Base-by-base conservation (phyloP, 108 stramenopile species). In the Discostella pseudostelligera region DNA sequence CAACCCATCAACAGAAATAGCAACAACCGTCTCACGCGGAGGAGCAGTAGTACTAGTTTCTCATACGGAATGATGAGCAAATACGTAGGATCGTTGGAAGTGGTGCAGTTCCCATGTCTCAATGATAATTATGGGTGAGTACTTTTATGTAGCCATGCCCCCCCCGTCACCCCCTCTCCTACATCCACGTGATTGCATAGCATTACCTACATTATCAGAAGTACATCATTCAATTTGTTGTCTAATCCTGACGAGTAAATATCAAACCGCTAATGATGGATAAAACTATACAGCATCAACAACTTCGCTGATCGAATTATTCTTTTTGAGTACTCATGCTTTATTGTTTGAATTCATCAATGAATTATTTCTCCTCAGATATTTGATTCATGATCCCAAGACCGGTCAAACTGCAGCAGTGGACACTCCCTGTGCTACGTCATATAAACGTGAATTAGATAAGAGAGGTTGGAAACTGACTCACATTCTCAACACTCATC, bases 401-500 rank as follows among this genome's bases (percentile, higher is more conserved):
- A 87, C 88, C 8, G 80, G 84, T 1, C 66, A 88, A 54, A 90
- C 88, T 3, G 86, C 87, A 14, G 93, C 88, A 4, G 58, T 94
- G 22, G 93, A 94, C 62, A 92, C 90, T 8, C 93, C 90, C 5
- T 82, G 83, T 22, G 87, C 79, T 14, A 56, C 46, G 9, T 53
- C 87, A 8, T 84, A 87, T 37, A 62, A 81, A 43, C 29, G 51
- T 11, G 87, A 83, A 59, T 66, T 94, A 39, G 60, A 81, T 2
- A 76, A 72, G 32, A 65, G 83, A 43, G 85, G 83, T 8, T 87
- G 87, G 86, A 86, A 75, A 42, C 53, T 94, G 25, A 89, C 90
- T 13, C 93, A 89, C 56, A 93, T 93, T 63, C 57, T 89, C 22
- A 87, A 87, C 54, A 93, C 92, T 1, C 79, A 82, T 22, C 61